These are phyloP conservation scores for Zarea fungicola DNA, from an alignment of 2,329 filamentous ascomycete genomes.

Conservation along the genomic window DNA sequence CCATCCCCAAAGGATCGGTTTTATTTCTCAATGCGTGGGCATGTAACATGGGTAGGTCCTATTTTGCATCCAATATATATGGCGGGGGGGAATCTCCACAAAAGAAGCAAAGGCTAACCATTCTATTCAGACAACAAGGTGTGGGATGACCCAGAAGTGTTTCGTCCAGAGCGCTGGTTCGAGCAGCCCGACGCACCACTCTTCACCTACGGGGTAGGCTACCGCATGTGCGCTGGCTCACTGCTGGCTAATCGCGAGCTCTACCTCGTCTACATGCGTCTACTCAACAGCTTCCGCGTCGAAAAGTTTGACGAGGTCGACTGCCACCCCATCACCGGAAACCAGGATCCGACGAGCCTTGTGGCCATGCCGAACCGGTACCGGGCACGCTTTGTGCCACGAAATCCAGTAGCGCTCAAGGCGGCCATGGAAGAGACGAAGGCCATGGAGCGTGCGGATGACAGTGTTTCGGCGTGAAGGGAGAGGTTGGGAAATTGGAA, in stretches of 20 bases:
- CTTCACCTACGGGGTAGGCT: slow-evolving; percentile 58
- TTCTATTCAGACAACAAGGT: slow-evolving; percentile 39
- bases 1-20: slow-evolving; percentile 58
- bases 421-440: slow-evolving; percentile 11
- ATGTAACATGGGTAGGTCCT: slow-evolving; percentile 57
- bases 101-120: background rate
- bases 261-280: slow-evolving; percentile 58
- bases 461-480: background rate
- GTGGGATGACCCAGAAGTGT: slow-evolving; percentile 54
- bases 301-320: slow-evolving; percentile 49
- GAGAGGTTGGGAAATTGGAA: background rate
- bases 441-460: slow-evolving; percentile 3
- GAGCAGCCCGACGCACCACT: slow-evolving; percentile 56
- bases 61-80: no score
- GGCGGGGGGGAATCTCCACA: no score
- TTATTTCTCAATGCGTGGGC: slow-evolving; percentile 65
- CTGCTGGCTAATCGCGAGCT: slow-evolving; percentile 60
- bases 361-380: slow-evolving; percentile 57
- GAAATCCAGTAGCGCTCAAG: slow-evolving; percentile 21
- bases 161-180: slow-evolving; percentile 56
- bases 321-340: slow-evolving; percentile 54
- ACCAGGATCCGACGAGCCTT: slow-evolving; percentile 55
- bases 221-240: slow-evolving; percentile 59
- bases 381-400: slow-evolving; percentile 53
- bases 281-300: slow-evolving; percentile 57